phyloP scores from a whole-genome alignment of 2,329 filamentous ascomycete species.

The Ophiognomonia clavigignenti-juglandacearum region DNA sequence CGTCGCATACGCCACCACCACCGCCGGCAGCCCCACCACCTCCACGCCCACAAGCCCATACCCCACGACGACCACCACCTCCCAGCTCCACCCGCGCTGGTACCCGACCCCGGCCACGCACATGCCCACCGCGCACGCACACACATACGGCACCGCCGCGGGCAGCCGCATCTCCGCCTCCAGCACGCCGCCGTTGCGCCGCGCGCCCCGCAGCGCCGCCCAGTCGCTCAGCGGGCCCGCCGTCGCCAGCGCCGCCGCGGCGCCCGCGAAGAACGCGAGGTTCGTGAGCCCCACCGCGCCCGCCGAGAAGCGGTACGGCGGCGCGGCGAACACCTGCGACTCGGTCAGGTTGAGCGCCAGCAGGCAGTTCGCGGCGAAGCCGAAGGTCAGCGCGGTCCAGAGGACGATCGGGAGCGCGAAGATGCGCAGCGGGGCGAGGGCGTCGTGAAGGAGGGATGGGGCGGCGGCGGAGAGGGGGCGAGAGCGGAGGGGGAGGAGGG shows the following conservation, averaged over 20 bases:
- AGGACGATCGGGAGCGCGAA: slow-evolving; percentile 26
- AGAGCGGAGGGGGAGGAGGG: slow-evolving; percentile 20
- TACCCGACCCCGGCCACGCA: slow-evolving; percentile 42
- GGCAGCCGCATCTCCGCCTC: slow-evolving; percentile 42
- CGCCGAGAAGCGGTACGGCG: slow-evolving; percentile 40
- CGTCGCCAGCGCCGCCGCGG: slow-evolving; percentile 31
- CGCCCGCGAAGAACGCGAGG: slow-evolving; percentile 37
- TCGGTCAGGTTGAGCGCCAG: slow-evolving; percentile 48
- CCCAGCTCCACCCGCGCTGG: slow-evolving; percentile 40
- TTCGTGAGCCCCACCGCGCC: slow-evolving; percentile 42
- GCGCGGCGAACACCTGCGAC: slow-evolving; percentile 37
- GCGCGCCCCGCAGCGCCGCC: slow-evolving; percentile 31
- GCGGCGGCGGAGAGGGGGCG: slow-evolving; percentile 18
- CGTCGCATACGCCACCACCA: slow-evolving; percentile 52
- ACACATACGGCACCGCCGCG: slow-evolving; percentile 36
- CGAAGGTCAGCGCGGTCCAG: slow-evolving; percentile 24
- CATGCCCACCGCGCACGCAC: slow-evolving; percentile 36
- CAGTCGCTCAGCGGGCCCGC: slow-evolving; percentile 39
- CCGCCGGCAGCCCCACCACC: slow-evolving; percentile 48
- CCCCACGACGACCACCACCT: slow-evolving; percentile 39
- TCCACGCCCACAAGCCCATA: slow-evolving; percentile 30
- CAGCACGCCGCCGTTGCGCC: slow-evolving; percentile 35
- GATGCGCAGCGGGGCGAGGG: slow-evolving; percentile 24
- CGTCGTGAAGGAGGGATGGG: slow-evolving; percentile 23
- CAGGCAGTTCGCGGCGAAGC: slow-evolving; percentile 28